Conservation (phyloP, 805 yeast genomes). For the Teunomyces tritomae region DNA sequence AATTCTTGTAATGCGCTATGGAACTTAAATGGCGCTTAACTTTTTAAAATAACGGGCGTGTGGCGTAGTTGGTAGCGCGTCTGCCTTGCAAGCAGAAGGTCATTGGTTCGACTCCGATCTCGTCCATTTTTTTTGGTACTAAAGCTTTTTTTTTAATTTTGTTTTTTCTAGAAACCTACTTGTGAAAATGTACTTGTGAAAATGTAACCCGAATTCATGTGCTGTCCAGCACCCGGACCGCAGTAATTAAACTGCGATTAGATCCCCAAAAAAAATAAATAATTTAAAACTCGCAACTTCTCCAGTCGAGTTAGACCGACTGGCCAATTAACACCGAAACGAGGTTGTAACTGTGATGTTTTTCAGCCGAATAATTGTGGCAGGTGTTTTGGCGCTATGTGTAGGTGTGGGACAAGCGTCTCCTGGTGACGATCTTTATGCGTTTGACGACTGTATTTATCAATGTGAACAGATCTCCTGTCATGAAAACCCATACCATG, state of each 20-base stretch:
- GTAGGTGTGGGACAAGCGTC: slow-evolving; percentile 28
- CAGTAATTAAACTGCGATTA: not conserved
- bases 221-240: not conserved
- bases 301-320: not conserved
- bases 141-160: slow-evolving; percentile 14
- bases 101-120: slow-evolving; percentile 77
- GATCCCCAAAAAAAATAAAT: not conserved
- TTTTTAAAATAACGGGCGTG: slow-evolving; percentile 49
- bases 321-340: not conserved
- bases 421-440: slow-evolving; percentile 59
- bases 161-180: too few relatives aligned
- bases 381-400: not conserved
- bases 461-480: slow-evolving; percentile 47
- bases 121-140: slow-evolving; percentile 57
- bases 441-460: slow-evolving; percentile 52
- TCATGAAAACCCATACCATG: slow-evolving; percentile 24
- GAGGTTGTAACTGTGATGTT: not conserved
- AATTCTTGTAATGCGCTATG: too few relatives aligned
- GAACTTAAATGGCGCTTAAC: too few relatives aligned
- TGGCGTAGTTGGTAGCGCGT: slow-evolving; percentile 85
- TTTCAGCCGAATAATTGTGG: not conserved
- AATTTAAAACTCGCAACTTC: not conserved
- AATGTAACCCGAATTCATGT: not conserved
- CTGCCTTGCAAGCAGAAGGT: slow-evolving; percentile 77
- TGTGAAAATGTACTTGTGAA: not conserved